These are phyloP conservation scores for Fallopia convolvulus DNA, from an alignment of 148 eudicot species.

Conservation along the genomic window DNA sequence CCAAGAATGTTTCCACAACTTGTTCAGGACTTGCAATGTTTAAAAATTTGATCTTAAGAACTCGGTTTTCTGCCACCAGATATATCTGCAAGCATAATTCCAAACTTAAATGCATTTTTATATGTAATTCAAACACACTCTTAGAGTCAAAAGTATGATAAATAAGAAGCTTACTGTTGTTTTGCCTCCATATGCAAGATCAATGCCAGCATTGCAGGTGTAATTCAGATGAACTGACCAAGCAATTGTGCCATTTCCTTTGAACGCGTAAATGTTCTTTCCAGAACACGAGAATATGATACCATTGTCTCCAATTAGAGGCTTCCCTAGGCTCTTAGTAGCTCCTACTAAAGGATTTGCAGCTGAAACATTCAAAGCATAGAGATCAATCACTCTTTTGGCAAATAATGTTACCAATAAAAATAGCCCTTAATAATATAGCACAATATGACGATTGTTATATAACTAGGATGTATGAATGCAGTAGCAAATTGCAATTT, in stretches of 20 bases:
- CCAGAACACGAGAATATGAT: constrained; percentile 53
- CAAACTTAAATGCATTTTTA: no score
- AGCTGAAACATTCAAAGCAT: constrained; percentile 22
- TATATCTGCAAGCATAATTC: constrained; percentile 46
- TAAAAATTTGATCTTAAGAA: constrained; percentile 41
- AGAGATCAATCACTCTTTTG: neutral
- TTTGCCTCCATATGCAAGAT: constrained; percentile 69
- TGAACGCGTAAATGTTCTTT: constrained; percentile 55
- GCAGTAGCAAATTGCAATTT: no score
- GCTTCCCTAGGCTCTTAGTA: constrained; percentile 54
- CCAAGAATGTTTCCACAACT: constrained; percentile 50
- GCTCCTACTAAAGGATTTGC: constrained; percentile 27
- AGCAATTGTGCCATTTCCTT: constrained; percentile 64
- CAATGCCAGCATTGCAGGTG: constrained; percentile 45
- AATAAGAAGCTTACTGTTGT: constrained; percentile 33
- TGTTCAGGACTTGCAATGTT: constrained; percentile 34
- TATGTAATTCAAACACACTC: no score
- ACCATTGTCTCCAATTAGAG: constrained; percentile 58
- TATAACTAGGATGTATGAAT: neutral
- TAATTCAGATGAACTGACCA: constrained; percentile 58
- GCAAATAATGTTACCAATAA: neutral
- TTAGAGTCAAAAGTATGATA: neutral
- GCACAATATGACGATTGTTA: neutral
- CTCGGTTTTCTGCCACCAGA: constrained; percentile 74
- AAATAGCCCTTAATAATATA: neutral